Evolutionary conservation across 768 basidiomycete genomes (phyloP).

Genomic region (Calocybe indica): DNA sequence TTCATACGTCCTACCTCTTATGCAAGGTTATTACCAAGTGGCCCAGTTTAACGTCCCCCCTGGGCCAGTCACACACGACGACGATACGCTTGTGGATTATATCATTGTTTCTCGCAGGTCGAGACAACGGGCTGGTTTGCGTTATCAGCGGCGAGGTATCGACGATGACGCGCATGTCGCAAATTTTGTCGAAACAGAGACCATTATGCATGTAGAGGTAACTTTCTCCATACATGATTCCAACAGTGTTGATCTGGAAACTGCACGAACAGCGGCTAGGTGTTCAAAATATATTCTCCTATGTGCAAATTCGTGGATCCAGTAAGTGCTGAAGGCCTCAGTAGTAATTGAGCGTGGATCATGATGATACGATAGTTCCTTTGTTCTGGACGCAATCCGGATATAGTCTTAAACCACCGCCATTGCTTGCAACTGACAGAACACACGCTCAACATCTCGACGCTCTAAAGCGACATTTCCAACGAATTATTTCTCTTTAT

Average conservation of each 20-base stretch:
- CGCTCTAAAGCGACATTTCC: constrained; percentile 69
- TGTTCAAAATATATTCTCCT: constrained; percentile 74
- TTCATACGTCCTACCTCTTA: constrained; percentile 81
- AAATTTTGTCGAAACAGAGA: constrained; percentile 95
- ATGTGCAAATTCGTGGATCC: constrained; percentile 89
- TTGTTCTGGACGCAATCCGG: constrained; percentile 91
- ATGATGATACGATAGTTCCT: constrained; percentile 52
- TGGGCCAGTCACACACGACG: constrained; percentile 34
- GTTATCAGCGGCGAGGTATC: constrained; percentile 92
- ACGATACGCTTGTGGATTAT: constrained; percentile 63
- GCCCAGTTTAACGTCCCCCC: constrained; percentile 60
- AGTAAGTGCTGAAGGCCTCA: constrained; percentile 41
- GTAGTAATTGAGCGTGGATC: not conserved
- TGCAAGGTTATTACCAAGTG: constrained; percentile 89
- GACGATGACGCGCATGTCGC: constrained; percentile 92
- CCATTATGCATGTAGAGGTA: constrained; percentile 79
- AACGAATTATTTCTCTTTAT: constrained; percentile 57
- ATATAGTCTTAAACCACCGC: constrained; percentile 83
- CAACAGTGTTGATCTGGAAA: not conserved
- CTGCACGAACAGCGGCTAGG: constrained; percentile 54
- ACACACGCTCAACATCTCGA: constrained; percentile 69
- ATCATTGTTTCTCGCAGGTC: constrained; percentile 82
- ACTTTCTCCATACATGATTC: constrained; percentile 8
- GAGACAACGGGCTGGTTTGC: constrained; percentile 82
- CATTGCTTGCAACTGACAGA: constrained; percentile 65